Percentiles rank a stretch among this genome's conserved stretches.
Evolutionary conservation across 2,329 filamentous ascomycete species (phyloP).

Genomic region (Didymella keratinophila): DNA sequence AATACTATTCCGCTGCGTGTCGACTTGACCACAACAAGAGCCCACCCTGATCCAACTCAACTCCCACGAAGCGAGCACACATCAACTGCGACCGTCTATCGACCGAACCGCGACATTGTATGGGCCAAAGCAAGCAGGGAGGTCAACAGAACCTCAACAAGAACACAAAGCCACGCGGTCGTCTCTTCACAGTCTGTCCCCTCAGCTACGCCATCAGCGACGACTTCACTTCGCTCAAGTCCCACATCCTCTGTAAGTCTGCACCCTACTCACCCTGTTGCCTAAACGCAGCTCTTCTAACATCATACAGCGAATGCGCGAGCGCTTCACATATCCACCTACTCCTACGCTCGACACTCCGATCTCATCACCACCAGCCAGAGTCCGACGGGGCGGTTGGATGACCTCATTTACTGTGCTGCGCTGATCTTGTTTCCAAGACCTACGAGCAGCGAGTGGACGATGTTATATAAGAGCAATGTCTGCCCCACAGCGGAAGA

Average conservation of each 20-base stretch:
- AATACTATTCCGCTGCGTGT: neutral
- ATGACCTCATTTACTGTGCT: neutral
- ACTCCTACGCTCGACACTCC: neutral
- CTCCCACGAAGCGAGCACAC: too few relatives aligned
- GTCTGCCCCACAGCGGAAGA: neutral
- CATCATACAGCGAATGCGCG: neutral
- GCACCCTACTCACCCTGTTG: too few relatives aligned
- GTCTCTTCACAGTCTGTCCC: neutral
- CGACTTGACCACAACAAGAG: neutral
- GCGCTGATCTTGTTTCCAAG: neutral
- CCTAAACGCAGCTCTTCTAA: too few relatives aligned
- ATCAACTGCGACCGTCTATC: too few relatives aligned
- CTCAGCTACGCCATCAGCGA: neutral
- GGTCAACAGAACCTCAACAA: neutral
- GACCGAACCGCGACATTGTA: too few relatives aligned
- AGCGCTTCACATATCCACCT: neutral
- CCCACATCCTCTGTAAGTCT: neutral
- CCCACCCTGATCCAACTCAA: too few relatives aligned
- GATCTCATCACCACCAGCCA: neutral
- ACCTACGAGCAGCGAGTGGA: neutral
- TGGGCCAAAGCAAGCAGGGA: neutral
- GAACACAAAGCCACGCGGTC: neutral
- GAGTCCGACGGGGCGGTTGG: neutral
- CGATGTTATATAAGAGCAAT: neutral
- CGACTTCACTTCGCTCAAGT: neutral